Base-by-base conservation (phyloP, 108 stramenopile genomes). In the Skeletonema marinoi region DNA sequence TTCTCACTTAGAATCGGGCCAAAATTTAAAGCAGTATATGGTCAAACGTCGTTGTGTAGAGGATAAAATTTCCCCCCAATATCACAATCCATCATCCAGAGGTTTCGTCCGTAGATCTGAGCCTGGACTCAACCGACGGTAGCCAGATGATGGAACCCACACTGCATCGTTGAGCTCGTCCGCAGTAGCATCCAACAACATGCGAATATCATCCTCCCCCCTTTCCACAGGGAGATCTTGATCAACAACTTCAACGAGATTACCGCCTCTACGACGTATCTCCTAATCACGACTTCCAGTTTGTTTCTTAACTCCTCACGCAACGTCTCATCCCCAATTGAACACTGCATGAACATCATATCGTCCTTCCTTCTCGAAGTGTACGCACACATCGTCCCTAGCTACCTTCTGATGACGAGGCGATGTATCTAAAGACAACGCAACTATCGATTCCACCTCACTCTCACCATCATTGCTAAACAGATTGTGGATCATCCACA, bases 131-230 rank as follows among this genome's bases (percentile, higher is more conserved):
- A 9, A 73, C 35, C 4, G 77, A 82, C 12, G 87, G 87, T 6
- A 88, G 60, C 61, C 60, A 65, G 86, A 88, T 9, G 61, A 60
- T 35, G 87, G 85, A 3, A 67, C 77, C 82, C 84, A 85, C n/a
- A 88, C 39, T 0, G 63, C 36, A 3, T 69, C 78, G 25, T 25
- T 25, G 25, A 25, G 25, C 25, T 25, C 25, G 25, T 25, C 0
- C 25, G 25, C 25, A 25, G 25, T 25, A 25, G 25, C 25, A 25
- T 25, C 25, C 25, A 25, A 25, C 25, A 25, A 0, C 25, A 25
- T 25, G 25, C 25, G 25, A 25, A 25, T 25, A 25, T 25, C 25
- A 25, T 25, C 25, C 25, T 25, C 25, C 25, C 25, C 25, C 25
- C 0, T 25, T 25, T 25, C 25, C 25, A 25, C 25, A 25, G 25